phyloP scores from a whole-genome alignment of 2,329 filamentous ascomycete genomes.

The Neonectria faginata region DNA sequence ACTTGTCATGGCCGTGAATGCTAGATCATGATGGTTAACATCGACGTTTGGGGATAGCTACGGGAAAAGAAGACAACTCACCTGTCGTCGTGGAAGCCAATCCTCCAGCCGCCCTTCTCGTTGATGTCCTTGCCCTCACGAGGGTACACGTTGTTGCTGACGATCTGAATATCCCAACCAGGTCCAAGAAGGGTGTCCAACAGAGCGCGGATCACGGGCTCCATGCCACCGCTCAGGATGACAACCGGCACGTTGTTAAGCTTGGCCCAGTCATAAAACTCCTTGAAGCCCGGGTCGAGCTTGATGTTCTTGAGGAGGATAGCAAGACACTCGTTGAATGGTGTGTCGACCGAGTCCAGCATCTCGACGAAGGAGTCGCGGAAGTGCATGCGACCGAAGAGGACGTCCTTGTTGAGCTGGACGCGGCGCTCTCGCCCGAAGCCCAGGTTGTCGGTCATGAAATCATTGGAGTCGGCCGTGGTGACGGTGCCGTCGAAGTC shows the following conservation, averaged over 20 bases:
- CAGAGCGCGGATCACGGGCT: conserved; percentile 87
- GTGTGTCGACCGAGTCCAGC: conserved; percentile 86
- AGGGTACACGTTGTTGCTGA: conserved; percentile 83
- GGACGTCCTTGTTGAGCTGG: conserved; percentile 80
- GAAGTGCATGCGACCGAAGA: conserved; percentile 78
- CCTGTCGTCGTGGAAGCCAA: conserved; percentile 89
- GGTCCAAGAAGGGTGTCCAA: conserved; percentile 83
- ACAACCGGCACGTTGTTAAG: conserved; percentile 90
- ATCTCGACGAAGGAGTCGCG: conserved; percentile 90
- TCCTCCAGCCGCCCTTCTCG: conserved; percentile 85
- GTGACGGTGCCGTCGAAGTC: conserved; percentile 99
- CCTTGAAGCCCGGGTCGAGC: conserved; percentile 87
- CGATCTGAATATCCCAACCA: conserved; percentile 85
- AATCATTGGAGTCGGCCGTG: conserved; percentile 73
- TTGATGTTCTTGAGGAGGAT: conserved; percentile 84
- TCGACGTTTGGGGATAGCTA: background rate
- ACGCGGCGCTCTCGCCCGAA: conserved; percentile 79
- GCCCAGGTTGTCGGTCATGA: conserved; percentile 90
- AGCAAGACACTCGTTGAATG: conserved; percentile 84
- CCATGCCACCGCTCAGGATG: conserved; percentile 92
- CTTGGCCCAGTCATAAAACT: conserved; percentile 87
- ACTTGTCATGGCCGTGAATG: conserved; percentile 97
- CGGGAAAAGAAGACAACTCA: conserved; percentile 48
- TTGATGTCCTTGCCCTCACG: conserved; percentile 77
- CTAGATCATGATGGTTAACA: conserved; percentile 55